A percentile compares a stretch with the other conserved stretches of the same genome.
These are phyloP conservation scores for Tylopilus orsonianus DNA, from an alignment of 1,284 basidiomycete genomes.

Conservation along the genomic window DNA sequence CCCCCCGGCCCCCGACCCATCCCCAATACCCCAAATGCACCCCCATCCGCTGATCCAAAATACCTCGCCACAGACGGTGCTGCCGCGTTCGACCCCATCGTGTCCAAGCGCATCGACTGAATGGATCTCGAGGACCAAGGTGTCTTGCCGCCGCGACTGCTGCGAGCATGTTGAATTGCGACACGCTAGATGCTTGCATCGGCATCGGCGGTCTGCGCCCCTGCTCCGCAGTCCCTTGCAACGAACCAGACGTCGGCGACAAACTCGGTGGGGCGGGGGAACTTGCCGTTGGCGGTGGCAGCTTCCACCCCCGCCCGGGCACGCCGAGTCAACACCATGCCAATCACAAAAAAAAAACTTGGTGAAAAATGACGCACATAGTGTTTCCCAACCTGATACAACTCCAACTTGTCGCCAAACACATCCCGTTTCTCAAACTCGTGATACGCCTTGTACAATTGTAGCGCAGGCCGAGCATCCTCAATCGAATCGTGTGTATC, in stretches of 20 bases:
- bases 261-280: conserved; percentile 4
- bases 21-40: conserved; percentile 14
- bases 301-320: conserved; percentile 56
- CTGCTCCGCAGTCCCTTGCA: conserved; percentile 3
- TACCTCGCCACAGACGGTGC: conserved; percentile 12
- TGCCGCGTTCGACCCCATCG: conserved; percentile 10
- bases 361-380: conserved; percentile 52
- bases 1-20: conserved; percentile 1
- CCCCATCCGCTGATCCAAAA: conserved; percentile 20
- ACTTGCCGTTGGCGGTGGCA: conserved; percentile 37
- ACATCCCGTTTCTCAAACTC: conserved; percentile 73
- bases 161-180: conserved; percentile 31
- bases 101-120: conserved; percentile 23
- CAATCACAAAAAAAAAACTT: not conserved
- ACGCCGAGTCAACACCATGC: not conserved
- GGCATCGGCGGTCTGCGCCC: not conserved
- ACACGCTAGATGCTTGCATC: conserved; percentile 9
- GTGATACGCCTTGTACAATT: conserved; percentile 84
- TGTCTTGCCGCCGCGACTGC: conserved; percentile 24
- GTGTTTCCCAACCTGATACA: conserved; percentile 73
- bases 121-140: conserved; percentile 20
- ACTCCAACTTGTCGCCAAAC: conserved; percentile 88
- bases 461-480: conserved; percentile 87
- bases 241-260: conserved; percentile 1
- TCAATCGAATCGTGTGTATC: conserved; percentile 97